Percentiles rank a stretch among this genome's conserved stretches.
These are phyloP conservation scores for Nakazawaea holstii DNA, from an alignment of 805 yeast genomes.

Conservation along the genomic window DNA sequence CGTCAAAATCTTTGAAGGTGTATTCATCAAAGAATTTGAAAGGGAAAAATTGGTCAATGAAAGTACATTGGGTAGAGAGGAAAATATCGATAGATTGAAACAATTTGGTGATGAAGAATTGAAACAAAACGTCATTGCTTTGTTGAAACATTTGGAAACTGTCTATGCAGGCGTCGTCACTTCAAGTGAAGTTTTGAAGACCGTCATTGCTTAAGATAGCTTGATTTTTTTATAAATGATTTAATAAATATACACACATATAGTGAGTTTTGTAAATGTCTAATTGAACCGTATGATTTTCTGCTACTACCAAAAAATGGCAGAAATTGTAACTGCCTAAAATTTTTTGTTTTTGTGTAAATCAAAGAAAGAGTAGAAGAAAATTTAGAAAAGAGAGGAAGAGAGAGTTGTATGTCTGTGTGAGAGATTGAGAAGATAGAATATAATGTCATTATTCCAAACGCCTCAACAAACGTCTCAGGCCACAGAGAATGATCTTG, in stretches of 20 bases:
- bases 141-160: slow-evolving; percentile 68
- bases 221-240: background rate
- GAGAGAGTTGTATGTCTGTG: too few relatives aligned
- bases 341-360: background rate
- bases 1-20: slow-evolving; percentile 61
- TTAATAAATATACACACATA: background rate
- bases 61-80: slow-evolving; percentile 83
- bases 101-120: slow-evolving; percentile 68
- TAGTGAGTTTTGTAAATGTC: background rate
- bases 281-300: background rate
- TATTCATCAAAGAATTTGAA: slow-evolving; percentile 72
- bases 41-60: slow-evolving; percentile 63
- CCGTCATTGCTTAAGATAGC: slow-evolving; percentile 29
- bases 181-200: slow-evolving; percentile 38
- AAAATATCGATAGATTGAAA: slow-evolving; percentile 66
- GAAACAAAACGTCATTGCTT: slow-evolving; percentile 57
- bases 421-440: background rate
- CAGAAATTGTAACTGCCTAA: background rate
- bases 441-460: slow-evolving; percentile 7
- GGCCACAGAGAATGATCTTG: slow-evolving; percentile 52
- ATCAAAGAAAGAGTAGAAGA: background rate
- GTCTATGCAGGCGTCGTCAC: slow-evolving; percentile 62
- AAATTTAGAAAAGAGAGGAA: background rate
- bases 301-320: background rate
- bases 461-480: slow-evolving; percentile 27